Base-by-base conservation (phyloP, 495 filamentous ascomycete genomes). In the Recurvomyces mirabilis region DNA sequence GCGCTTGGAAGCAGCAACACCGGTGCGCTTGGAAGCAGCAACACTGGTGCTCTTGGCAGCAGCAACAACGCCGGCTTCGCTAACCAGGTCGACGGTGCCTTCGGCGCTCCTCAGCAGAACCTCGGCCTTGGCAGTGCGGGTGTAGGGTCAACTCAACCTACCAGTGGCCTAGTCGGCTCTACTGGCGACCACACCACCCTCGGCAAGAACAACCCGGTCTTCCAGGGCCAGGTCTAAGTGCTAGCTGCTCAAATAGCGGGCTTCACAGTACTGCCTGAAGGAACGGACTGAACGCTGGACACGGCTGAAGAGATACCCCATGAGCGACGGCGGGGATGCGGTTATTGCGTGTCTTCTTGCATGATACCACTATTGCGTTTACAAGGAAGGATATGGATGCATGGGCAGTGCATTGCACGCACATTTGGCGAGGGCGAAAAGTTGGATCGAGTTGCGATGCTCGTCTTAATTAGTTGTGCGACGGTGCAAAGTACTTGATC, bases 21-120 rank as follows among this genome's bases (percentile, higher is more conserved):
- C 26, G 44, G 37, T 28, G 34, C 54, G 26, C 9, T 30, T 30
- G 9, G 9, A 9, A 30, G 26, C 26, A 30, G 26, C 33, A 36
- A 15, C n/a, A n/a, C n/a, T n/a, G n/a, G n/a, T n/a, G n/a, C n/a
- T n/a, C n/a, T n/a, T n/a, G 33, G 33, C 33, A 11, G 17, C 33
- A 18, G 33, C 37, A 54, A 53, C 18, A 55, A 68, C 12, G 51
- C 59, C 10, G 68, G 63, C 11, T 77, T 77, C 59, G 68, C 68
- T 24, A 72, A 68, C 46, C 68, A 78, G 54, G 64, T 77, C 25
- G 68, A 74, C 52, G 55, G 73, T 25, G 53, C 56, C 18, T 57
- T 56, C 22, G 56, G 67, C 10, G 52, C 59, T 9, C 67, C 64
- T 6, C 74, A 74, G 60, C 72, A 68, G 43, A 67, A 77, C 52